A percentile compares a stretch with the other conserved stretches of the same genome.
phyloP scores from a whole-genome alignment of 2,329 filamentous ascomycete species.

The Colletotrichum ledebouriae region DNA sequence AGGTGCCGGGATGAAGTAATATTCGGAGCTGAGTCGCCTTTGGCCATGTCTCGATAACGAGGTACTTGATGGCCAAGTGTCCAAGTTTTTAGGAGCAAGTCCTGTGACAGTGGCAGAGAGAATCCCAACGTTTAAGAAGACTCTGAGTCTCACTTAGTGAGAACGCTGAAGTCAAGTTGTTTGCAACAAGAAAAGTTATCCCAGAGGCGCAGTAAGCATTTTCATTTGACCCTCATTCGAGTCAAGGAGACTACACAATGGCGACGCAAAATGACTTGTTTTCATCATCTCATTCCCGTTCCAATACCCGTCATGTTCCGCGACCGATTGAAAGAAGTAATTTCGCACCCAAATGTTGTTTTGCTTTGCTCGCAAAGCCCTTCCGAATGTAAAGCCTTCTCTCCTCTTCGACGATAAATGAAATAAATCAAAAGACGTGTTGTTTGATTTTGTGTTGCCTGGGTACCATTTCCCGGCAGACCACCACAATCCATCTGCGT shows the following conservation, averaged over 20 bases:
- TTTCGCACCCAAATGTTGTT: conserved; percentile 29
- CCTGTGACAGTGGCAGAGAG: too few relatives aligned
- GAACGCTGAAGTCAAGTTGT: too few relatives aligned
- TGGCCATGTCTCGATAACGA: too few relatives aligned
- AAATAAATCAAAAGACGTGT: conserved; percentile 33
- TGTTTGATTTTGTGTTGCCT: conserved; percentile 10
- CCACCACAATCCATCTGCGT: conserved; percentile 34
- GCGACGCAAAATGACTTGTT: conserved; percentile 38
- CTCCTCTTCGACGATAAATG: conserved; percentile 14
- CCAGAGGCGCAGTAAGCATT: conserved; percentile 29
- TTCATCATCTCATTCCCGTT: conserved; percentile 41
- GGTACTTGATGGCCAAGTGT: too few relatives aligned
- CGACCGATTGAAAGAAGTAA: conserved; percentile 24
- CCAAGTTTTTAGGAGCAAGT: background rate
- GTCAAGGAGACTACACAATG: conserved; percentile 38
- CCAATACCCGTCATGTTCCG: conserved; percentile 28
- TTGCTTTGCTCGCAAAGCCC: conserved; percentile 37
- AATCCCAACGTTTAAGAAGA: background rate
- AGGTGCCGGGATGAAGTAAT: too few relatives aligned
- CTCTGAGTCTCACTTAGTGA: too few relatives aligned
- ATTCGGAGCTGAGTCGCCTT: too few relatives aligned
- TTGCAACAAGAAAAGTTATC: background rate
- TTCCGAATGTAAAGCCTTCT: conserved; percentile 23
- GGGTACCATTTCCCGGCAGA: background rate
- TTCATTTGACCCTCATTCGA: conserved; percentile 29